Evolutionary conservation across 179 eudicot species (phyloP).

Genomic region (Nepenthes alata): DNA sequence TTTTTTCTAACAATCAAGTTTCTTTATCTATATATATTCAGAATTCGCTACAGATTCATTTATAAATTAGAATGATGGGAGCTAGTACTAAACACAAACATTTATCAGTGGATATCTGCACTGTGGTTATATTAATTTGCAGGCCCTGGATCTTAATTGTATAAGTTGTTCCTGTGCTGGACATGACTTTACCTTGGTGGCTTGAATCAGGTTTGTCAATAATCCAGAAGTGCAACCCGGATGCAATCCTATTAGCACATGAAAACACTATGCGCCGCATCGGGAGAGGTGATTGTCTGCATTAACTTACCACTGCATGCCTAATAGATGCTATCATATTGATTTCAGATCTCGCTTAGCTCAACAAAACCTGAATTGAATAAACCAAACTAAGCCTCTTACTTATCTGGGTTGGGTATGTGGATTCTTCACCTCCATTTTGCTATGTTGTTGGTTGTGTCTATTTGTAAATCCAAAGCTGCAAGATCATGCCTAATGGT

Average conservation of each 20-base stretch:
- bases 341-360: background rate
- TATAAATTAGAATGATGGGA: too few species aligned
- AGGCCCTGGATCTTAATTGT: background rate
- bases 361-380: too few species aligned
- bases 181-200: constrained; percentile 3
- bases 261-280: constrained; percentile 63
- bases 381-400: too few species aligned
- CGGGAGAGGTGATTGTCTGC: constrained; percentile 38
- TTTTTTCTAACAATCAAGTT: too few species aligned
- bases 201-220: constrained; percentile 65
- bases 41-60: too few species aligned
- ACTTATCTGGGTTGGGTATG: too few species aligned
- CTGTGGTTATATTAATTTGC: background rate
- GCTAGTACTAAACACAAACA: too few species aligned
- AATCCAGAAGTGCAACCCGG: constrained; percentile 72
- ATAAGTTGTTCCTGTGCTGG: background rate
- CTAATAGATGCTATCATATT: background rate
- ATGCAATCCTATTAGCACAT: constrained; percentile 80
- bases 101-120: background rate
- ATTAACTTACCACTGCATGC: background rate
- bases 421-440: too few species aligned
- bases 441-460: too few species aligned
- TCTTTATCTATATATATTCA: too few species aligned
- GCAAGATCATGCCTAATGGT: too few species aligned
- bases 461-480: too few species aligned